These are phyloP conservation scores for Hypoxylon sp. DNA, from an alignment of 2,329 filamentous ascomycete species.

Conservation along the genomic window DNA sequence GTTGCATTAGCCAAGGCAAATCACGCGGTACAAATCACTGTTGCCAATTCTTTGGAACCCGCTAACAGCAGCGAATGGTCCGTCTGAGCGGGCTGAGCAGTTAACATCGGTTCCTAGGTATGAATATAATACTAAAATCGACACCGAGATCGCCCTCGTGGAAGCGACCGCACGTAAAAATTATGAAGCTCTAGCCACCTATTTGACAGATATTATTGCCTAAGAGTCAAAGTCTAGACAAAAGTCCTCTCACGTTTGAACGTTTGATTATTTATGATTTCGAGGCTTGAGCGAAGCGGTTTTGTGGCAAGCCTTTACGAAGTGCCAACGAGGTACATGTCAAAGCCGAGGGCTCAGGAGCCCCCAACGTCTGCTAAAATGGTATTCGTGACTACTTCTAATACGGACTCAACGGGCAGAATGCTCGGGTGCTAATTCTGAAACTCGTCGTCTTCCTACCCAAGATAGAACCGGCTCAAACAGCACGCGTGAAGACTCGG, in stretches of 20 bases:
- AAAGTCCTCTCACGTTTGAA: constrained; percentile 10
- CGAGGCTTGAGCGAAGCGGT: constrained; percentile 2
- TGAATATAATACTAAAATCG: constrained; percentile 29
- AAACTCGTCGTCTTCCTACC: constrained; percentile 21
- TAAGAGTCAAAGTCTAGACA: constrained; percentile 7
- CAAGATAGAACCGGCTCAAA: constrained; percentile 23
- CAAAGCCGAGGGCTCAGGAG: constrained; percentile 12
- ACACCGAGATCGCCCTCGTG: constrained; percentile 24
- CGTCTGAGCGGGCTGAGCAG: constrained; percentile 3
- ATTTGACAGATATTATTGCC: constrained; percentile 4
- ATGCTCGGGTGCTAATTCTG: constrained; percentile 11
- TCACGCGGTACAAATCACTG: constrained; percentile 20
- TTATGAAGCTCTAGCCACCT: constrained; percentile 4
- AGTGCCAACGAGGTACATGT: constrained; percentile 1
- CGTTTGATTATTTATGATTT: constrained; percentile 4
- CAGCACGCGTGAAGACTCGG: constrained; percentile 8
- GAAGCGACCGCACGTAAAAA: constrained; percentile 21
- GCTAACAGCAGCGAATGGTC: constrained; percentile 7
- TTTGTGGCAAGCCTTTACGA: constrained; percentile 4
- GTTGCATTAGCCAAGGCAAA: constrained; percentile 38
- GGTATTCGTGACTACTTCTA: constrained; percentile 18
- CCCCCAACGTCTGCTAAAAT: neutral
- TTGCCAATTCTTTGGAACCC: constrained; percentile 8
- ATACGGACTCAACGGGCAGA: constrained; percentile 14
- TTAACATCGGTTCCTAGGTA: constrained; percentile 15